A percentile compares a stretch with the other conserved stretches of the same genome.
phyloP scores from a whole-genome alignment of 2,329 filamentous ascomycete genomes.

The Paecilomyces variotii region DNA sequence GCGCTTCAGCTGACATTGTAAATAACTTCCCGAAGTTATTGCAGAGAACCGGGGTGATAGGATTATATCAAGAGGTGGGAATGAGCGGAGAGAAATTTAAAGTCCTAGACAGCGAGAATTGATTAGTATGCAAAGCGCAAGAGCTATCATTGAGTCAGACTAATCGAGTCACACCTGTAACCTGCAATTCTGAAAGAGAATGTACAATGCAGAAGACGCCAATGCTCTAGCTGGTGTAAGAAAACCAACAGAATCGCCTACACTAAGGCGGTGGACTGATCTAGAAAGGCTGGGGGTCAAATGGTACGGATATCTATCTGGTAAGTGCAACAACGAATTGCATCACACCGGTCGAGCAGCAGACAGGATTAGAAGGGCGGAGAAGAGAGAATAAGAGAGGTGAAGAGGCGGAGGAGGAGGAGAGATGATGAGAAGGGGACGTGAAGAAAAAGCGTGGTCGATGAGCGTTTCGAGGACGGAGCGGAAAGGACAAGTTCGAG shows the following conservation, averaged over 20 bases:
- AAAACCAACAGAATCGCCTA: background rate
- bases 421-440: background rate
- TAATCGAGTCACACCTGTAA: background rate
- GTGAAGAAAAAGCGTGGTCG: background rate
- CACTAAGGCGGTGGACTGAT: background rate
- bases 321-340: background rate
- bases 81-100: conserved; percentile 2
- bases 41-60: background rate
- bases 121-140: background rate
- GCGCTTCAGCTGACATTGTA: conserved; percentile 27
- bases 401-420: background rate
- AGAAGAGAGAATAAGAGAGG: background rate
- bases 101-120: background rate
- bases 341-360: background rate
- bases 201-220: background rate
- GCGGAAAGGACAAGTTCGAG: background rate
- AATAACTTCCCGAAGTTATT: background rate
- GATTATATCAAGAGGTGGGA: conserved; percentile 2
- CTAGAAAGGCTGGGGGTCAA: background rate
- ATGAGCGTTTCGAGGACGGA: background rate
- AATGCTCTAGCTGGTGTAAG: background rate
- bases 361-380: background rate
- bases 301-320: background rate
- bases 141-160: background rate
- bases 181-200: background rate